phyloP scores from a whole-genome alignment of 176 grass and related monocot species.

The Hyparrhenia diplandra region DNA sequence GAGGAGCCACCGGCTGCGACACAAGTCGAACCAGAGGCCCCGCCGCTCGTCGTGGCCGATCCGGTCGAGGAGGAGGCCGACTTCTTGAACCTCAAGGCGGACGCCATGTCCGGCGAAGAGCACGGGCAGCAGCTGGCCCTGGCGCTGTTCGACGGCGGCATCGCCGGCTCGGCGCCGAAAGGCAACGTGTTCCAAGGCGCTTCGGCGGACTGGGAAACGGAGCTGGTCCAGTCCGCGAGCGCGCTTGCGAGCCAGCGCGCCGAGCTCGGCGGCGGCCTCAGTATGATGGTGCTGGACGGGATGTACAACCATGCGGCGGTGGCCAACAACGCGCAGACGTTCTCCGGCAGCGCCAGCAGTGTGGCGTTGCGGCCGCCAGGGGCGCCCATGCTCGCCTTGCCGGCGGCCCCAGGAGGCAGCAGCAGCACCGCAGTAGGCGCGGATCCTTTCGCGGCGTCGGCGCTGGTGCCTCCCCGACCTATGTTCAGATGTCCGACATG shows the following conservation, averaged over 20 bases:
- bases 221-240: slow-evolving; percentile 65
- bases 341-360: slow-evolving; percentile 65
- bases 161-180: slow-evolving; percentile 1
- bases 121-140: slow-evolving; percentile 57
- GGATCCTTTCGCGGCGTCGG: slow-evolving; percentile 68
- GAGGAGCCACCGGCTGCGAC: background rate
- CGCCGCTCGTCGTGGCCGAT: background rate
- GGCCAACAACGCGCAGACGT: background rate
- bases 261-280: slow-evolving; percentile 57
- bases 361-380: slow-evolving; percentile 24
- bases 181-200: slow-evolving; percentile 41
- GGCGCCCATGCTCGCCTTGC: slow-evolving; percentile 55
- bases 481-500: slow-evolving; percentile 92
- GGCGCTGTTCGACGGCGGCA: slow-evolving; percentile 50
- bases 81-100: slow-evolving; percentile 61
- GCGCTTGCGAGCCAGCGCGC: slow-evolving; percentile 45
- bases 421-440: background rate
- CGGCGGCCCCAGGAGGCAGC: slow-evolving; percentile 20
- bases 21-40: background rate
- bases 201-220: slow-evolving; percentile 60
- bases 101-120: slow-evolving; percentile 43
- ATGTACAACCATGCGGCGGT: slow-evolving; percentile 55
- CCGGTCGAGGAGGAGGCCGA: slow-evolving; percentile 32
- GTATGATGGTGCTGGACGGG: slow-evolving; percentile 68
- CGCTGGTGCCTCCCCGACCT: slow-evolving; percentile 52